Conservation (phyloP, 2,329 filamentous ascomycete genomes). For the Aspergillus sp. region DNA sequence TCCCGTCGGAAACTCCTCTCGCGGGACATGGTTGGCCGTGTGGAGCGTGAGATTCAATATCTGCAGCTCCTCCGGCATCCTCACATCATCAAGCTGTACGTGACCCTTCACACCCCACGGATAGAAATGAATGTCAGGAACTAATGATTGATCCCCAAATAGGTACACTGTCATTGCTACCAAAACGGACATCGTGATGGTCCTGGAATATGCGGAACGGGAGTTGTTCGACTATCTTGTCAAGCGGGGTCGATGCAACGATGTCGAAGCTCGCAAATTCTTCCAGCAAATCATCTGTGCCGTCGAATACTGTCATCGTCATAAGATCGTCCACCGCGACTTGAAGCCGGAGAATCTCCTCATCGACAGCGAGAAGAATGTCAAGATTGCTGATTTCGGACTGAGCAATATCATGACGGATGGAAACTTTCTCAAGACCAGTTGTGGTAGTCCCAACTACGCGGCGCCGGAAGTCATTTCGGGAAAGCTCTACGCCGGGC, state of each 20-base stretch:
- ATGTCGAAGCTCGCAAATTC: constrained; percentile 90
- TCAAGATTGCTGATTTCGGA: constrained; percentile 99
- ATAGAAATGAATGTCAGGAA: background rate
- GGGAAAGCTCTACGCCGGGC: constrained; percentile 93
- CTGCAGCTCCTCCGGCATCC: constrained; percentile 92
- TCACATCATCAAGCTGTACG: constrained; percentile 95
- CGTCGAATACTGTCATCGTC: constrained; percentile 96
- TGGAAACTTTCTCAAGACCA: constrained; percentile 97
- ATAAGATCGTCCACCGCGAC: constrained; percentile 98
- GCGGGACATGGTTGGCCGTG: constrained; percentile 94
- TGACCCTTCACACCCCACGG: constrained; percentile 28
- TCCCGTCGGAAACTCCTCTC: constrained; percentile 93
- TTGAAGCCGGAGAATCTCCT: constrained; percentile 96
- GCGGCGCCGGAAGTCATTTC: constrained; percentile 97
- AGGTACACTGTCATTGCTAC: constrained; percentile 98
- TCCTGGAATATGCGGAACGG: constrained; percentile 93
- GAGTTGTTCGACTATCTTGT: constrained; percentile 99
- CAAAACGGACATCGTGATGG: constrained; percentile 94
- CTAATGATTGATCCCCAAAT: constrained; percentile 11
- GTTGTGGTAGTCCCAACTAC: constrained; percentile 97
- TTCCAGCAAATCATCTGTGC: constrained; percentile 99
- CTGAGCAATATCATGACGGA: constrained; percentile 99
- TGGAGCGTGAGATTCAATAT: constrained; percentile 98
- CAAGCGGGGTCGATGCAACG: constrained; percentile 84
- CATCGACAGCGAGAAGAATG: constrained; percentile 90